Evolutionary conservation across 768 basidiomycete genomes (phyloP).

Genomic region (Leccinum subtestaceum): DNA sequence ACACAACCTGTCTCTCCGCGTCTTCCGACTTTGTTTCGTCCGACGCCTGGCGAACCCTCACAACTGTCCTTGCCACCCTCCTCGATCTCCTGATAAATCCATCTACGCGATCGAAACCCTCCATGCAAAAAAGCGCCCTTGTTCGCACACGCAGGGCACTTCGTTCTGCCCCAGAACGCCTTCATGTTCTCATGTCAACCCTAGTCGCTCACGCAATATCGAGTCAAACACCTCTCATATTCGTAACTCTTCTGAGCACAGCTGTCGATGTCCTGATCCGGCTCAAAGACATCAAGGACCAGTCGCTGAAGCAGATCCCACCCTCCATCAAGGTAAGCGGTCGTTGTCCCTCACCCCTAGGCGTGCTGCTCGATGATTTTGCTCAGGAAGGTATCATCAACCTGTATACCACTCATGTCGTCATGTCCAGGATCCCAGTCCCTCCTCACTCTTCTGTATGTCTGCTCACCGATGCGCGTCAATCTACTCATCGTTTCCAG

Average conservation of each 20-base stretch:
- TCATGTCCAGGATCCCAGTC: constrained; percentile 66
- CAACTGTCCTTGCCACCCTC: constrained; percentile 55
- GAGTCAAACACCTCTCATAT: constrained; percentile 38
- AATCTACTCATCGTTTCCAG: constrained; percentile 31
- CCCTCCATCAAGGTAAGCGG: constrained; percentile 44
- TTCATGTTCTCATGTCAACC: constrained; percentile 50
- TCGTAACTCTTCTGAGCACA: constrained; percentile 60
- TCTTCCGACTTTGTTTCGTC: constrained; percentile 46
- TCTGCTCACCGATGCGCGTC: constrained; percentile 3
- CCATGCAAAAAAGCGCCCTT: constrained; percentile 59
- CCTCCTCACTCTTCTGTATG: constrained; percentile 59
- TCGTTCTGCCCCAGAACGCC: constrained; percentile 53
- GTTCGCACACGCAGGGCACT: constrained; percentile 64
- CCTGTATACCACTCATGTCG: constrained; percentile 56
- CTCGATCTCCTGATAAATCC: constrained; percentile 58
- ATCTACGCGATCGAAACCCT: constrained; percentile 49
- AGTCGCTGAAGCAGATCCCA: constrained; percentile 41
- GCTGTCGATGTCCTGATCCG: constrained; percentile 69
- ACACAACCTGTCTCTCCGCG: constrained; percentile 46
- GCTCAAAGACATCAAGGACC: constrained; percentile 54
- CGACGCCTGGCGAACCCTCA: constrained; percentile 49
- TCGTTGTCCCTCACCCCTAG: background rate
- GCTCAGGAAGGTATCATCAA: constrained; percentile 54
- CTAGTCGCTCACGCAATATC: constrained; percentile 53
- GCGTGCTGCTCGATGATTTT: background rate